Base-by-base conservation (phyloP, 495 filamentous ascomycete genomes). In the Lichenothelia convexa region DNA sequence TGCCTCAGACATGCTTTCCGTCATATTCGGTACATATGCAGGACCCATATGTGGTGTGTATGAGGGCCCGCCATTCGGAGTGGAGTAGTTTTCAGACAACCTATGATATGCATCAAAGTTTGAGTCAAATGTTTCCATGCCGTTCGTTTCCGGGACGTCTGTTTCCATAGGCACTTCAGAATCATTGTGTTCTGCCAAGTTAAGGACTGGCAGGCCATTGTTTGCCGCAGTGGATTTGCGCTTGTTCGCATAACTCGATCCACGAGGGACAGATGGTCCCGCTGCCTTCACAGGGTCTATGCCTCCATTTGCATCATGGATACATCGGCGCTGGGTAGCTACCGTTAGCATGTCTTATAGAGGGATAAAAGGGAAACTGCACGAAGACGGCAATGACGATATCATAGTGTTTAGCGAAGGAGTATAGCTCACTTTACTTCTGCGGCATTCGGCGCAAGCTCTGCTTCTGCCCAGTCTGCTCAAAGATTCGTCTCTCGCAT, bases 361-460 rank as follows among this genome's bases (percentile, higher is more conserved):
- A n/a, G n/a, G n/a, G n/a, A n/a, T n/a, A n/a, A n/a, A n/a, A n/a
- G n/a, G n/a, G n/a, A n/a, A n/a, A n/a, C n/a, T n/a, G n/a, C n/a
- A n/a, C 18, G 36, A 21, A 27, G 29, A 18, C 22, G 27, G 1
- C 23, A 22, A 19, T 21, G 16, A 35, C 36, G 11, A 40, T 11
- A 11, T 16, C n/a, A 36, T 15, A 3, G 31, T 20, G 17, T 16
- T 9, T 4, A 7, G 8, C 18, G 1, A 30, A 13, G 15, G 17
- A 1, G 19, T 32, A 11, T 36, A 2, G 45, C 57, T 47, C 42
- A 75, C 73, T 67, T 78, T 78, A 61, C 70, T 74, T 49, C 70
- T 76, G 15, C 73, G 68, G 46, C 73, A 78, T 40, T 75, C 70
- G 40, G 68, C 64, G 43, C 73, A 78, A 8, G 73, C 73, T 46